Percentiles rank a stretch among this genome's conserved stretches.
Evolutionary conservation across 2,329 filamentous ascomycete species (phyloP).

Genomic region (Fusarium sp.): DNA sequence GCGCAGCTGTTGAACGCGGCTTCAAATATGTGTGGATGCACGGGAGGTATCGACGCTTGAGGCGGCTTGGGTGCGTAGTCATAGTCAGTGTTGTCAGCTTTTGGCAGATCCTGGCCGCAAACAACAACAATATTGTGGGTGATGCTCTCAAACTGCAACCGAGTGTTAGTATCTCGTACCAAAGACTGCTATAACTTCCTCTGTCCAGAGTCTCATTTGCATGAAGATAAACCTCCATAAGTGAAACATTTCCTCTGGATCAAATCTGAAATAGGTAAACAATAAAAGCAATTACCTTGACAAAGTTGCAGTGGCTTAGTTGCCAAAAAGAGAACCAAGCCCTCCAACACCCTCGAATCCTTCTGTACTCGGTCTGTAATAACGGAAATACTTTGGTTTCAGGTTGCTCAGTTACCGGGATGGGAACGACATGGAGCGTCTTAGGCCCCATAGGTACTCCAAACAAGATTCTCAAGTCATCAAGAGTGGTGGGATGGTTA

Average conservation of each 20-base stretch:
- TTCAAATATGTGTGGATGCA: conserved; percentile 18
- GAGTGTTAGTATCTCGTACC: not conserved
- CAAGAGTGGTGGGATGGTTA: not conserved
- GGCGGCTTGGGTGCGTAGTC: conserved; percentile 17
- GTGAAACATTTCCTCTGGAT: not conserved
- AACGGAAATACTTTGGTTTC: conserved; percentile 1
- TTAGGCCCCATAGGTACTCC: conserved; percentile 9
- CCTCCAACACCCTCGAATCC: conserved; percentile 3
- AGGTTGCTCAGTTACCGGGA: conserved; percentile 1
- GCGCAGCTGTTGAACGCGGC: conserved; percentile 15
- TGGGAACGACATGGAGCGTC: conserved; percentile 4
- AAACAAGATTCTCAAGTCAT: conserved; percentile 10
- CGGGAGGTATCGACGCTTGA: conserved; percentile 6
- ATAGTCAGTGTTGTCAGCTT: conserved; percentile 5
- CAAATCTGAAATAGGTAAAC: not conserved
- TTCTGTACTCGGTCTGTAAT: conserved; percentile 8
- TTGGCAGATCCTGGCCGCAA: conserved; percentile 10
- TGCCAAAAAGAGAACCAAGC: conserved; percentile 20
- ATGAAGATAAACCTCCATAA: not conserved
- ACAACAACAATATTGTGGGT: conserved; percentile 8
- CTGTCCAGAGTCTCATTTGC: not conserved
- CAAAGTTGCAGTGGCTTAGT: conserved; percentile 19
- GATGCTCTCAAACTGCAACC: conserved; percentile 8
- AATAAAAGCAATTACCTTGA: conserved; percentile 3
- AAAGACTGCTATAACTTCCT: not conserved